Conservation (phyloP, 1,284 basidiomycete genomes). For the Cutaneotrichosporon sp. region DNA sequence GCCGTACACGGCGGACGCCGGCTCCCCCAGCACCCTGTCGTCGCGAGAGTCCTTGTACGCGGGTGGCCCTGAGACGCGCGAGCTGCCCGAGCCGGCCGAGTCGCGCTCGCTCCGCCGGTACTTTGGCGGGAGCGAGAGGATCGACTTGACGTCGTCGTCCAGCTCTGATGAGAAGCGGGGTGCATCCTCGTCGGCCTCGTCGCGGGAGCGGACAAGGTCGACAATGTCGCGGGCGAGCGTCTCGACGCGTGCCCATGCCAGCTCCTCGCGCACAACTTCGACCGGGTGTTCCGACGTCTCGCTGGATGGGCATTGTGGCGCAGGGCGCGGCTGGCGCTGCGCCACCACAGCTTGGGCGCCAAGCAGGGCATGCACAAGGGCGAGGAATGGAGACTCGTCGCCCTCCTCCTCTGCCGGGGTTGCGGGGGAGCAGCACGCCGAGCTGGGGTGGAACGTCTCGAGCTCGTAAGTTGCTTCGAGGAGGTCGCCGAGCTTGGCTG, state of each 20-base stretch:
- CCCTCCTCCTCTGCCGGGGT: constrained; percentile 15
- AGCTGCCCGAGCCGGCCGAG: constrained; percentile 9
- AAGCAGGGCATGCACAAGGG: constrained; percentile 14
- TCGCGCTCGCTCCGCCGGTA: constrained; percentile 15
- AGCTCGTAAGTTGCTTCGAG: constrained; percentile 46
- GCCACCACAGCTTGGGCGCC: constrained; percentile 12
- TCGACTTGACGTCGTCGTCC: constrained; percentile 4
- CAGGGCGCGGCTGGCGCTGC: constrained; percentile 2
- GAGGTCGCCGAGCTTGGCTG: constrained; percentile 36
- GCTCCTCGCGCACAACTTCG: constrained; percentile 24
- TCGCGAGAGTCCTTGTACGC: constrained; percentile 16
- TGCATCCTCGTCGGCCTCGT: not conserved
- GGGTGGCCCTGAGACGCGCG: constrained; percentile 10
- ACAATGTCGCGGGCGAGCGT: constrained; percentile 30
- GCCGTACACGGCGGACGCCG: not conserved
- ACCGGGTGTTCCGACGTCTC: not conserved
- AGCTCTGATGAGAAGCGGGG: not conserved
- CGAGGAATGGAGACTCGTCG: constrained; percentile 12
- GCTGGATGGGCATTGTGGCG: not conserved
- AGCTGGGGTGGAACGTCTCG: constrained; percentile 33
- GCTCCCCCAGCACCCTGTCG: constrained; percentile 5
- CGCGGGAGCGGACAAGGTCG: constrained; percentile 25
- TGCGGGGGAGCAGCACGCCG: constrained; percentile 19
- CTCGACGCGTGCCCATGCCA: constrained; percentile 41
- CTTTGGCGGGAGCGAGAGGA: constrained; percentile 15